Evolutionary conservation across 2,329 filamentous ascomycete genomes (phyloP), one percentile per base, ranked within the genome.

Genomic region (Pseudogymnoascus destructans): DNA sequence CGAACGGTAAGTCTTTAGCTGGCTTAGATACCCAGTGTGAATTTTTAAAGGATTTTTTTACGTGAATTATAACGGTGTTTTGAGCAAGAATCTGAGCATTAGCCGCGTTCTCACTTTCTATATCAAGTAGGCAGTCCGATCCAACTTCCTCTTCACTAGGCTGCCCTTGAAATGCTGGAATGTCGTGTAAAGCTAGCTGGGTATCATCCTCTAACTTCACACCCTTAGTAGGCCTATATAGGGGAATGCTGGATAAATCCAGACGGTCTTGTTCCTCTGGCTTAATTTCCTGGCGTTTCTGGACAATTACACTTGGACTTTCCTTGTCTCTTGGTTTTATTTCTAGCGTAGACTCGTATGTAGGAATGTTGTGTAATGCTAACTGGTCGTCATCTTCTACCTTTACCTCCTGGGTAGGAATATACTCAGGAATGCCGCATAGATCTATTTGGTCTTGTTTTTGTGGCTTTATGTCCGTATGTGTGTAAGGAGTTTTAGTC

Each of bases 71-170:
- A 36, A 36, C 55, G 6, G 13, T 59, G 35, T 59, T 32, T 52
- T n/a, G 58, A 21, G 21, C 57, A 54, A 62, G 59, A 49, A 62
- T 62, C 36, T 54, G 42, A 30, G 61, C 52, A 61, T 62, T 61
- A 23, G 23, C 25, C 17, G 36, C 40, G 35, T 61, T 61, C 13
- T 56, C 25, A 23, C 21, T 55, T 46, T 61, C 61, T 15, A 32
- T 38, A 38, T 56, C 52, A 19, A 61, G 35, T 38, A 38, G 3
- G n/a, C n/a, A 2, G 35, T 38, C 35, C 7, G 35, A 38, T 38
- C 10, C 35, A 7, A 9, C 35, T 2, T 38, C 35, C 35, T 38
- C 35, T 9, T 38, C 6, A 3, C n/a, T 17, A 38, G n/a, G n/a
- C 35, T 7, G n/a, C 35, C 17, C 7, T 17, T 5, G 3, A 38